Percentiles rank a stretch among this genome's conserved stretches.
phyloP scores from a whole-genome alignment of 2,329 filamentous ascomycete species.

The Colletotrichum sp. region DNA sequence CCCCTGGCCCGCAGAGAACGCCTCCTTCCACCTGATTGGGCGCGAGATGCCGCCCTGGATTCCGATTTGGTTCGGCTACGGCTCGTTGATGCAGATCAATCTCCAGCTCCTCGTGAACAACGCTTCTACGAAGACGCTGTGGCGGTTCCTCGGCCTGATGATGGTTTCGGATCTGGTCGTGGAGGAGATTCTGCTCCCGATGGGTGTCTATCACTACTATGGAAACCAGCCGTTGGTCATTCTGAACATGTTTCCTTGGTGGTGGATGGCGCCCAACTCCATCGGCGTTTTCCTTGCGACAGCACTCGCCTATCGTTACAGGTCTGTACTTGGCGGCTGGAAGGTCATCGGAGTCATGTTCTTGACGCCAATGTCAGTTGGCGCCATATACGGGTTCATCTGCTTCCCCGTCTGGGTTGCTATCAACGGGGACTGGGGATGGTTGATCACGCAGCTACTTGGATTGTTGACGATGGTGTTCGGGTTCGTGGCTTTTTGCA shows the following conservation, averaged over 20 bases:
- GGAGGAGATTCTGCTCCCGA: neutral
- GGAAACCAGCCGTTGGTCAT: neutral
- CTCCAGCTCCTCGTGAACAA: neutral
- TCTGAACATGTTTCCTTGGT: neutral
- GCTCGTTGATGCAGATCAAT: neutral
- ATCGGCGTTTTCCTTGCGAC: neutral
- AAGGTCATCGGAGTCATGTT: neutral
- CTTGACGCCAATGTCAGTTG: neutral
- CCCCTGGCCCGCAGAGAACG: rapidly evolving
- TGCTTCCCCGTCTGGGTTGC: neutral
- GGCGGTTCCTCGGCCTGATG: neutral
- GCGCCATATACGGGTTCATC: neutral
- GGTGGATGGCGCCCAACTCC: neutral
- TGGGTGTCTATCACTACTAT: neutral
- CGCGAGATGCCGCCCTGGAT: neutral
- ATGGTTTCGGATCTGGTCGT: neutral
- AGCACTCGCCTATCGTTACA: neutral
- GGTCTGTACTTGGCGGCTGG: neutral
- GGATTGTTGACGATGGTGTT: rapidly evolving
- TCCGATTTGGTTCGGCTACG: neutral
- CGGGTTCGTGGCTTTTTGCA: neutral
- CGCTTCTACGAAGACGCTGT: neutral
- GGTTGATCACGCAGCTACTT: rapidly evolving
- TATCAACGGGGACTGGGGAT: neutral
- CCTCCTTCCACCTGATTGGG: neutral